Percentiles rank a stretch among this genome's conserved stretches.
phyloP scores from a whole-genome alignment of 129 eudicot genomes.

The Glebionis coronaria region DNA sequence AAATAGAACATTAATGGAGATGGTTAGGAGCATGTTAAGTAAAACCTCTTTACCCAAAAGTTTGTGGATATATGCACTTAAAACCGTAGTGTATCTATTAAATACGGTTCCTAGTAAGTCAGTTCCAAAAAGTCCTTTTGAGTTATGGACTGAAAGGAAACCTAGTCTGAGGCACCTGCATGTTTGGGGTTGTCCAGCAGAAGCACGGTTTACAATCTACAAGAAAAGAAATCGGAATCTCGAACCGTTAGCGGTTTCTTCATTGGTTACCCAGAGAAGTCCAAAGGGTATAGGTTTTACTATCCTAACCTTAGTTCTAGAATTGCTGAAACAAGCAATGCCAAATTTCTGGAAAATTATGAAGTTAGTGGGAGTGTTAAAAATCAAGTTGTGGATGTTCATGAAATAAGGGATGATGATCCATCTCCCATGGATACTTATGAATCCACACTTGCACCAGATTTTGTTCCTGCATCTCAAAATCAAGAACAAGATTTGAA shows the following conservation, averaged over 20 bases:
- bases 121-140: too few species aligned
- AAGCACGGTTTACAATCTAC: too few species aligned
- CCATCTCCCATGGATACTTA: background rate
- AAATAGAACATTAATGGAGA: too few species aligned
- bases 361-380: background rate
- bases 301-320: background rate
- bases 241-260: background rate
- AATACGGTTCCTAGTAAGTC: too few species aligned
- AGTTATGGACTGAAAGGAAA: too few species aligned
- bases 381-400: background rate
- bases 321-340: background rate
- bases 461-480: background rate
- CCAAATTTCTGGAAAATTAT: background rate
- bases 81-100: too few species aligned
- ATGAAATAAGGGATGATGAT: background rate
- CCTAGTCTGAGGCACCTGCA: too few species aligned
- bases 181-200: too few species aligned
- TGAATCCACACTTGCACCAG: background rate
- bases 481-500: background rate
- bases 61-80: too few species aligned
- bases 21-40: too few species aligned
- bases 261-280: background rate
- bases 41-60: too few species aligned
- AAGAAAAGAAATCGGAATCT: slow-evolving; percentile 1
- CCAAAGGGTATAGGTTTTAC: background rate